Conservation (phyloP, 352 stramenopile genomes). For the Aphanomyces invadans region DNA sequence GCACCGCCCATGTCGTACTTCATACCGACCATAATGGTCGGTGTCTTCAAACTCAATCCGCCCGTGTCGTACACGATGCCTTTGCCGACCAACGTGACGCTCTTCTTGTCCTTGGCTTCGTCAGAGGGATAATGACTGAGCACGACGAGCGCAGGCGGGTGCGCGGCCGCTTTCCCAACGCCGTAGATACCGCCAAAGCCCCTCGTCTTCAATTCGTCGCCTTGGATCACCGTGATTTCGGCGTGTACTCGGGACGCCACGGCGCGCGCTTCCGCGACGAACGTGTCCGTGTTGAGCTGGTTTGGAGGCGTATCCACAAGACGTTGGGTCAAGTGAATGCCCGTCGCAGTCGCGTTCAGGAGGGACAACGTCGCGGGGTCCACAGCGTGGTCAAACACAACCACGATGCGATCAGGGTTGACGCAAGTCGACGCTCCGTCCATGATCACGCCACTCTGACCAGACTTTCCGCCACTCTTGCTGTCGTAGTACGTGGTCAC, state of each 20-base stretch:
- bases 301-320: constrained; percentile 88
- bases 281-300: constrained; percentile 86
- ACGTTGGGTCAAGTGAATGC: constrained; percentile 74
- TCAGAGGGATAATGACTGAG: constrained; percentile 66
- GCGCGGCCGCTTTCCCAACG: constrained; percentile 84
- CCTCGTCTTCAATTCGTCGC: constrained; percentile 80
- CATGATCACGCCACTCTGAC: constrained; percentile 32
- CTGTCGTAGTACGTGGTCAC: constrained; percentile 41
- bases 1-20: constrained; percentile 78
- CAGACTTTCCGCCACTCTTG: constrained; percentile 28
- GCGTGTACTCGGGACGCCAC: constrained; percentile 53
- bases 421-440: constrained; percentile 26
- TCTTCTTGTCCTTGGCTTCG: constrained; percentile 18
- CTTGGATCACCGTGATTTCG: constrained; percentile 77
- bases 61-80: constrained; percentile 89
- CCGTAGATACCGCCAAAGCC: constrained; percentile 91
- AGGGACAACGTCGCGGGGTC: constrained; percentile 29
- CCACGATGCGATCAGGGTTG: constrained; percentile 36
- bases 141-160: constrained; percentile 87
- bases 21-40: constrained; percentile 52
- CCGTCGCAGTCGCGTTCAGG: constrained; percentile 58
- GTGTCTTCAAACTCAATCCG: constrained; percentile 74
- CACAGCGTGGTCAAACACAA: constrained; percentile 45
- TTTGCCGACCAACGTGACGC: constrained; percentile 62
- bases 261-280: constrained; percentile 74